These are phyloP conservation scores for Scytalidium lignicola DNA, from an alignment of 2,329 filamentous ascomycete species.

Conservation along the genomic window DNA sequence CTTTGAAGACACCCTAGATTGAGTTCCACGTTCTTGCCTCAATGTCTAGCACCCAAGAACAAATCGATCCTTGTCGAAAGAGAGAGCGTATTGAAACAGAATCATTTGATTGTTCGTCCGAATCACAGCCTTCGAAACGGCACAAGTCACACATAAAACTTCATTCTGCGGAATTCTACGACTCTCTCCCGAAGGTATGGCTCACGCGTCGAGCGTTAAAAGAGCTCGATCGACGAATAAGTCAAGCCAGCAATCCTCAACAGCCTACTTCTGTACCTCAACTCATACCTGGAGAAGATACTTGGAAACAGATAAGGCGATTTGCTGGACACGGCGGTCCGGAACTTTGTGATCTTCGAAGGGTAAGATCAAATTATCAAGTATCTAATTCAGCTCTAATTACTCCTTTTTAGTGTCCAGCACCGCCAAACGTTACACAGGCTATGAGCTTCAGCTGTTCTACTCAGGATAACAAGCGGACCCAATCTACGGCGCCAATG, in stretches of 20 bases:
- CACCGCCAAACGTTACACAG: slow-evolving; percentile 8
- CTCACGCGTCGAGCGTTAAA: slow-evolving; percentile 22
- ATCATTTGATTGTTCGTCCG: slow-evolving; percentile 4
- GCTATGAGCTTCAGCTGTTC: slow-evolving; percentile 19
- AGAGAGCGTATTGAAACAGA: slow-evolving; percentile 2
- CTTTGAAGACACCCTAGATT: no score
- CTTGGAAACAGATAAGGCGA: slow-evolving; percentile 13
- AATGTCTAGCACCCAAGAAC: slow-evolving; percentile 1
- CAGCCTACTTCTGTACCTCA: background rate
- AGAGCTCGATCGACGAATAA: slow-evolving; percentile 23
- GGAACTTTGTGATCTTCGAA: slow-evolving; percentile 30
- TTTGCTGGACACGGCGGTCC: slow-evolving; percentile 30
- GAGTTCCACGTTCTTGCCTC: no score
- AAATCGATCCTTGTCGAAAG: slow-evolving; percentile 3
- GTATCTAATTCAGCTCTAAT: slow-evolving; percentile 1
- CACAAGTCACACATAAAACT: slow-evolving; percentile 4
- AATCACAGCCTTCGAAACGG: slow-evolving; percentile 5
- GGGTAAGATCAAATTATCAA: slow-evolving; percentile 20
- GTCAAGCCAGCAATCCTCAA: slow-evolving; percentile 1
- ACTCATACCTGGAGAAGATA: background rate
- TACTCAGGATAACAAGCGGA: slow-evolving; percentile 9
- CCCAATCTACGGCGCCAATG: slow-evolving; percentile 12
- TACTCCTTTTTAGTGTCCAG: slow-evolving; percentile 16
- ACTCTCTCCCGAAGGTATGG: slow-evolving; percentile 22
- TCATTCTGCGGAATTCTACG: slow-evolving; percentile 23